These are phyloP conservation scores for Adiantum capillusveneris DNA, from an alignment of 75 land plant species.

Conservation along the genomic window DNA sequence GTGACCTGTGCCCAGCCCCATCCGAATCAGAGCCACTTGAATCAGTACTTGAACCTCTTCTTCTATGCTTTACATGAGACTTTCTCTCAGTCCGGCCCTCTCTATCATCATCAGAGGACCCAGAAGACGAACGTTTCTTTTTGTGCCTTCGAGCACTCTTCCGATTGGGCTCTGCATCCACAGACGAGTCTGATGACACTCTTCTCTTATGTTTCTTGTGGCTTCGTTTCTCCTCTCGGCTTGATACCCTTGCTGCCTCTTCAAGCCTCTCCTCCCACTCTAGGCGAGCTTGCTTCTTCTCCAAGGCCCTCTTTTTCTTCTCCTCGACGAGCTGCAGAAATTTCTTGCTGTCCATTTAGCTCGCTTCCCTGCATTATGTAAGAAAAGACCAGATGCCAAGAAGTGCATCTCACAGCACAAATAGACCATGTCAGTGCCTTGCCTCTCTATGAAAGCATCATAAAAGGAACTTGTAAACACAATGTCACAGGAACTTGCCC, in stretches of 20 bases:
- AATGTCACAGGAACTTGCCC: too few relatives aligned
- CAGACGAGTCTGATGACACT: constrained; percentile 34
- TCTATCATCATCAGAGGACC: constrained; percentile 8
- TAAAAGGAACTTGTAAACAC: too few relatives aligned
- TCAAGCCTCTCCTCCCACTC: constrained; percentile 91
- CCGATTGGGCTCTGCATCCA: constrained; percentile 34
- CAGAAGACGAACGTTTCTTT: constrained; percentile 15
- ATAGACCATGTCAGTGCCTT: constrained; percentile 63
- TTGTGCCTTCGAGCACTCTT: constrained; percentile 31
- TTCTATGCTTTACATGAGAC: background rate
- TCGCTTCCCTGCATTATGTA: constrained; percentile 64
- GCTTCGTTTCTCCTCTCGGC: constrained; percentile 29
- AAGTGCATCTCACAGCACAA: constrained; percentile 94
- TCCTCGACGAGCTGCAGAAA: constrained; percentile 81
- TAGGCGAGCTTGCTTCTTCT: constrained; percentile 77
- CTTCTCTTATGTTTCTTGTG: constrained; percentile 37
- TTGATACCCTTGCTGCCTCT: constrained; percentile 62
- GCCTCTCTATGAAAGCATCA: too few relatives aligned
- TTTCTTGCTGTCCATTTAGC: constrained; percentile 72
- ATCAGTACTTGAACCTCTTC: constrained; percentile 13
- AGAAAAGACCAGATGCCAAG: constrained; percentile 53
- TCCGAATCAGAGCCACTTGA: constrained; percentile 22
- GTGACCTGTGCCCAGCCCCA: constrained; percentile 19
- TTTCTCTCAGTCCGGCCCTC: constrained; percentile 3
- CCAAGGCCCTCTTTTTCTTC: constrained; percentile 70